Base-by-base conservation (phyloP, 1,284 basidiomycete species). In the Ceratobasidium sp. region DNA sequence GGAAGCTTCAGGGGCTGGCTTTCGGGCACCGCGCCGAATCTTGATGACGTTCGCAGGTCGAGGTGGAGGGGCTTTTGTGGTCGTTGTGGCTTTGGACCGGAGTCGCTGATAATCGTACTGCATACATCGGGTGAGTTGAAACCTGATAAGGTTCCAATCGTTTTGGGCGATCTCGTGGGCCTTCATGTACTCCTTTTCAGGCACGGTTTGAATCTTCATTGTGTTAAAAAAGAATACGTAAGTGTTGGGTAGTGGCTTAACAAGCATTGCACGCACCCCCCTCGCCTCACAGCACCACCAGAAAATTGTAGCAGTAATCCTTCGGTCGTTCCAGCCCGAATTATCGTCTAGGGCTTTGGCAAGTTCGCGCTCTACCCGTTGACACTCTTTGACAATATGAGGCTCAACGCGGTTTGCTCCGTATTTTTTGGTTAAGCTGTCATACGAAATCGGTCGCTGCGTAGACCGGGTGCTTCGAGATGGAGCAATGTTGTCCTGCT, bases 101-200 rank as follows among this genome's bases (percentile, higher is more conserved):
- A 75, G 56, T 54, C 71, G 71, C 44, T 75, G 71, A 46, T 75
- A 75, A 22, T 75, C 71, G 71, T 75, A 62, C 62, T 75, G 71
- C 71, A 75, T 75, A 75, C 71, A 75, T 66, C 71, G 71, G 46
- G 71, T 66, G 9, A 75, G 71, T 34, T 75, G 71, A 75, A 75
- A 75, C 62, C 56, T 75, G 71, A 75, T 66, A 29, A 75, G 71
- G 52, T 66, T 75, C 71, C 71, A 75, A 22, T 75, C 71, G 32
- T 65, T 65, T 32, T 65, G 71, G 43, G 71, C 62, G 29, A 75
- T 75, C 29, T 75, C 71, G 22, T 75, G 71, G 9, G 71, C 32
- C 37, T 75, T 75, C 40, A 56, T 64, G 51, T 75, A 75, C 7
- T 75, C 71, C 25, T 75, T 75, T 25, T 75, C 71, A 8, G 71